These are phyloP conservation scores for Heterotrichella gracilis DNA, from an alignment of 352 stramenopile genomes.

Conservation along the genomic window DNA sequence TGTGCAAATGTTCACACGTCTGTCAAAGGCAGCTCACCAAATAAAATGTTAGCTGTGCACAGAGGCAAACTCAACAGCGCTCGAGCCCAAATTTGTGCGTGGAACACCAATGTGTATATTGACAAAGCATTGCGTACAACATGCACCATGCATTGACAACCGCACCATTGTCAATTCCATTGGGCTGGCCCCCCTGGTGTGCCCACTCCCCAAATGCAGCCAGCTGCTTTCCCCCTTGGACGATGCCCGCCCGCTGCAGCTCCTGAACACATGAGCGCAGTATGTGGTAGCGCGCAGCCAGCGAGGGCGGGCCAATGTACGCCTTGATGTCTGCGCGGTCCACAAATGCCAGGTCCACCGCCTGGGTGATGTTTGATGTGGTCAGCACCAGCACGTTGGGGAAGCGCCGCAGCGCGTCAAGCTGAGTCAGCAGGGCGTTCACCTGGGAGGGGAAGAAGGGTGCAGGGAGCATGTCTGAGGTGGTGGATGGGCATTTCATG, in stretches of 20 bases:
- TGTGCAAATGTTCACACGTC: no score
- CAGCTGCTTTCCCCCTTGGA: constrained; percentile 17
- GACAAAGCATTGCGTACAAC: neutral
- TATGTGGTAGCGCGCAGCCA: constrained; percentile 36
- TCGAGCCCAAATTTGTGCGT: neutral
- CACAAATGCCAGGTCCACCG: constrained; percentile 55
- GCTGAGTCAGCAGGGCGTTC: constrained; percentile 56
- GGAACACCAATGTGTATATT: neutral
- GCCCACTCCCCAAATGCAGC: neutral
- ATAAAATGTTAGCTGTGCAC: neutral
- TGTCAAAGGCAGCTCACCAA: no score
- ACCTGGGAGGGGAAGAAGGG: no score
- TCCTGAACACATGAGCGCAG: constrained; percentile 39
- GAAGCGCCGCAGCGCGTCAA: constrained; percentile 30
- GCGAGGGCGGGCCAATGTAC: constrained; percentile 22
- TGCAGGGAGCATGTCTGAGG: no score
- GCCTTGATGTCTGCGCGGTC: constrained; percentile 58
- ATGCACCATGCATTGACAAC: neutral
- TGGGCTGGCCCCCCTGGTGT: no score
- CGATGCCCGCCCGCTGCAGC: constrained; percentile 33
- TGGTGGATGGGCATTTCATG: no score
- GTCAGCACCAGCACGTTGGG: constrained; percentile 58
- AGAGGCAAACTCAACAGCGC: neutral
- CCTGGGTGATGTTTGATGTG: constrained; percentile 54
- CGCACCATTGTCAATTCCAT: no score